A percentile compares a stretch with the other conserved stretches of the same genome.
Evolutionary conservation across 2,329 filamentous ascomycete species (phyloP).

Genomic region (Ophiostoma ips): DNA sequence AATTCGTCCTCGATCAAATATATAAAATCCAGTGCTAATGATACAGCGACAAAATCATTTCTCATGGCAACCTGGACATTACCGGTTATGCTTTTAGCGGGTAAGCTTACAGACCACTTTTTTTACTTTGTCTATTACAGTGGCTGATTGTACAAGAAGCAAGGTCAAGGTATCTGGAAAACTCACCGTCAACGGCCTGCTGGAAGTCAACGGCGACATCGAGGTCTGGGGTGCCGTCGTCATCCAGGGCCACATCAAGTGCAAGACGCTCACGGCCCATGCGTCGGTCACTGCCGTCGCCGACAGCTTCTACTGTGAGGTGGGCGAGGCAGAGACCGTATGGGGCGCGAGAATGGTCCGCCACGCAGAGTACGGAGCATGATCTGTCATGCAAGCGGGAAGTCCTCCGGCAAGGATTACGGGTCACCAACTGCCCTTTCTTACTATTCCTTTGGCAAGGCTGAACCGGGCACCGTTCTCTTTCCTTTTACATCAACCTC

Average conservation of each 20-base stretch:
- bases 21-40: no score
- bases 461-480: background rate
- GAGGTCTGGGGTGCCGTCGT: constrained; percentile 34
- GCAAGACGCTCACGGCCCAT: constrained; percentile 30
- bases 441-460: background rate
- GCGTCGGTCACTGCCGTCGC: constrained; percentile 33
- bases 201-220: constrained; percentile 27
- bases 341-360: constrained; percentile 28
- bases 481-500: no score
- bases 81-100: constrained; percentile 23
- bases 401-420: no score
- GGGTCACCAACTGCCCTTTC: background rate
- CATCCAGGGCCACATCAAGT: constrained; percentile 30
- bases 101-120: no score
- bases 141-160: no score
- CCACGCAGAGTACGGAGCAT: constrained; percentile 25
- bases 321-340: constrained; percentile 28
- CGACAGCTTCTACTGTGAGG: constrained; percentile 28
- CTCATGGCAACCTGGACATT: constrained; percentile 31
- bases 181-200: constrained; percentile 28
- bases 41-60: constrained; percentile 22
- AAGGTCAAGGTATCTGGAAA: constrained; percentile 34
- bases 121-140: no score
- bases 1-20: no score
- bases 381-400: no score